Conservation (phyloP, 768 basidiomycete genomes). For the Saitozyma sp. region DNA sequence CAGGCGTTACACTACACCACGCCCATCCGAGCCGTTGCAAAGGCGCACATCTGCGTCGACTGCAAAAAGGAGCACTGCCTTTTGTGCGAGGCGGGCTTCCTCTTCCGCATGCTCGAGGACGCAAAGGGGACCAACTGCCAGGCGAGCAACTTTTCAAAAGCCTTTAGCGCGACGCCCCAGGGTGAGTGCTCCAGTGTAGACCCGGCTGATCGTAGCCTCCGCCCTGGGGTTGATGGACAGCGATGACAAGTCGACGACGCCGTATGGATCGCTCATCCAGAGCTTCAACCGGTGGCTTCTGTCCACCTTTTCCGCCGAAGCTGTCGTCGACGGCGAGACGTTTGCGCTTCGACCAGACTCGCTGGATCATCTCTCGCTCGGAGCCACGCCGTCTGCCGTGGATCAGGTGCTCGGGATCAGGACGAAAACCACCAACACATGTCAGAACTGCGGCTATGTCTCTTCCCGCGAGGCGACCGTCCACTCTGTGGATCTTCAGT, state of each 20-base stretch:
- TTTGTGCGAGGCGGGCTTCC: conserved; percentile 90
- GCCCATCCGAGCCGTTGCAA: conserved; percentile 78
- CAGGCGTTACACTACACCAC: conserved; percentile 84
- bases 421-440: conserved; percentile 71
- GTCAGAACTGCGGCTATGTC: conserved; percentile 69
- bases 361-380: conserved; percentile 35
- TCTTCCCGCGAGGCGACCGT: conserved; percentile 74
- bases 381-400: conserved; percentile 63
- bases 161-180: conserved; percentile 83
- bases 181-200: conserved; percentile 56
- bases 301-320: conserved; percentile 68
- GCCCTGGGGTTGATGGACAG: conserved; percentile 88
- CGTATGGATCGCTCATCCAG: conserved; percentile 87
- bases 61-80: conserved; percentile 90
- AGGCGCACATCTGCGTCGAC: conserved; percentile 84
- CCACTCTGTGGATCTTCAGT: conserved; percentile 80
- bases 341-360: conserved; percentile 20
- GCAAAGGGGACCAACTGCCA: conserved; percentile 93
- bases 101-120: conserved; percentile 93
- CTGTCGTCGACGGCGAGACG: conserved; percentile 32
- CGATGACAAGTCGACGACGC: conserved; percentile 69
- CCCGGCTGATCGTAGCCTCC: conserved; percentile 54
- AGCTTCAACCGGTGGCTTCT: conserved; percentile 91
- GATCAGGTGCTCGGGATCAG: conserved; percentile 83
- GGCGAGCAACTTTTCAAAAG: conserved; percentile 93